Evolutionary conservation across 2,329 filamentous ascomycete species (phyloP), one percentile per base, ranked within the genome.

Genomic region (Neofusicoccum umdonicola): DNA sequence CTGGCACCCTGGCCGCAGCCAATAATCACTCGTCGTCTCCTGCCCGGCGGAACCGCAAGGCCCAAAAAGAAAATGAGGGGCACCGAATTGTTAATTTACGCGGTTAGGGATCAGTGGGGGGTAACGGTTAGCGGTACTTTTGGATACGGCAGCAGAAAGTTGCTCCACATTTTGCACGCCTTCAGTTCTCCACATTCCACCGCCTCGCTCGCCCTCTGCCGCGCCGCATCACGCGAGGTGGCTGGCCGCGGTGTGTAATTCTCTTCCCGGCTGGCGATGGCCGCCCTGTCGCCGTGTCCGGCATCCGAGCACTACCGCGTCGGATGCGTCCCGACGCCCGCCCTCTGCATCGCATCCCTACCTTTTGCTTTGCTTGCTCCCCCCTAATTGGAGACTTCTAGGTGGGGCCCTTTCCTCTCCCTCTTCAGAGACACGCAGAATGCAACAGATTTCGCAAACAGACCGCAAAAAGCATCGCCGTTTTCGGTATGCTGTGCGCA

Each of bases 401-500:
- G 27, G 6, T 31, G 27, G 27, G 27, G 27, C 27, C 1, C 27
- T 31, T 31, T 7, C 5, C 27, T 31, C 27, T 31, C 27, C 1
- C 27, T 31, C 4, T 31, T 31, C 27, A 31, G 27, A 31, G 27
- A 31, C 27, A 31, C 27, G 27, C 27, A 31, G 27, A 31, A 31
- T 31, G 27, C 27, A 31, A 31, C 27, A 31, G 27, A 31, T 31
- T 31, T 31, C 27, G 27, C 27, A 31, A 31, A 31, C 27, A 31
- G 27, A 31, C 27, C 27, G 47, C 34, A 35, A 54, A 45, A 44
- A 31, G 5, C 27, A 15, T 44, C 42, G 37, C 52, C 57, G 48
- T 44, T 57, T 56, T 31, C 27, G 62, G 63, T 8, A 48, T 48
- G 63, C 56, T 34, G 48, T 51, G 48, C 48, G 27, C 27, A 34